Evolutionary conservation across 2,329 filamentous ascomycete genomes (phyloP), one percentile per base, ranked within the genome.

Genomic region (Scytalidium lignicola): DNA sequence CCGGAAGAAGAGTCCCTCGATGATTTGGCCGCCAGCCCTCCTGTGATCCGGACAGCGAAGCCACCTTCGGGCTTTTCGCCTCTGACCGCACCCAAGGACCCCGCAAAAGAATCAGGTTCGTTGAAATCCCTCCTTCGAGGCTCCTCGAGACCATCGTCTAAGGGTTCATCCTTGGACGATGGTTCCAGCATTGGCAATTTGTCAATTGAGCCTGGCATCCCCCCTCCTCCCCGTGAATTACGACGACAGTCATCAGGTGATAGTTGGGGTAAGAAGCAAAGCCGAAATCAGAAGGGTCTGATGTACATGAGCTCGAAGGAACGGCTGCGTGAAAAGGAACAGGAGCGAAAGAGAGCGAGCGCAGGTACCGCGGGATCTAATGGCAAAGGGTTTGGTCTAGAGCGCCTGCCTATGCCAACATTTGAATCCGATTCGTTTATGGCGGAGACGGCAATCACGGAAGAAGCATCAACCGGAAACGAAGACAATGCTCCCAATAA

Each of bases 41-140:
- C 90, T 17, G 79, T 92, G 48, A 79, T 95, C 58, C 84, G 86
- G 55, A 95, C 91, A 26, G 81, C 89, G 26, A 91, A 91, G 65
- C 86, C 85, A 7, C 88, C 88, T 0, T 89, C 86, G 45, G 88
- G 87, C 47, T 81, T 83, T 59, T 90, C 87, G 21, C 70, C 83
- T 17, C 69, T 88, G 46, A 90, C 85, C n/a, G 79, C 83, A 0
- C 76, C 76, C 51, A 82, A 74, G 53, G 29, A 50, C 39, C 69
- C 47, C 73, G 41, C 17, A 56, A 59, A 73, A 52, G 66, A 70
- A 29, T 59, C 64, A 2, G 68, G 69, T 40, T 78, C 80, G 12
- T 63, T 88, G 41, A 80, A 76, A 59, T 80, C 77, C 40, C 76
- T 87, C 40, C 70, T 88, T 42, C 75, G 80, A 49, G 67, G 64